Base-by-base conservation (phyloP, 441 rosid genomes). In the Brassica balearica region DNA sequence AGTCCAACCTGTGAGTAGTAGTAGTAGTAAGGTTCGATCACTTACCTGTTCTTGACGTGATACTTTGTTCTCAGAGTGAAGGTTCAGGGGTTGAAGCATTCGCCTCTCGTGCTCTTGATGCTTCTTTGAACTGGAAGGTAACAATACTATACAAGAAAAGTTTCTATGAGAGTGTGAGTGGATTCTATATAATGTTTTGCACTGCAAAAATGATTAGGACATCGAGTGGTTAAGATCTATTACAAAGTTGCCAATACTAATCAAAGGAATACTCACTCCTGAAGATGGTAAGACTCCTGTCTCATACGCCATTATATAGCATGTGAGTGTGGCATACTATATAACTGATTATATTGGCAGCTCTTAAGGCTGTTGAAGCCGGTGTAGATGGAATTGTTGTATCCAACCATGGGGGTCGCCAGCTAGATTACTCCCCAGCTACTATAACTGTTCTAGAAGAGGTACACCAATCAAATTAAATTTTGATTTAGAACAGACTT, bases 71-170 rank as follows among this genome's bases (percentile, higher is more conserved):
- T 73, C 83, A 92, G 97, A 87, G 73, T 68, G 65, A 76, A 3
- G 98, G 97, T 65, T 92, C 97, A 20, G 84, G 83, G 8, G 3
- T 88, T 4, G 90, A 88, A 87, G 91, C 85, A 59, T 85, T 15
- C 25, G 92, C 87, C 69, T 85, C 85, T 3, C 23, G 43, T 51
- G 72, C 84, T n/a, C 0, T 87, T 8, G 96, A 94, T 83, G 87
- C 95, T 69, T 88, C 97, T n/a, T 85, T 94, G 15, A 76, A 78
- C 19, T 92, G 98, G 97, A 88, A 86, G 96, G 98, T 94, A 78
- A 53, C 51, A 29, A 17, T 17, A 17, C 19, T 17, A 17, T 17
- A 17, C 19, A 17, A 17, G 19, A 17, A 17, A 17, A 17, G 19
- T 17, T 17, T 17, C 19, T 17, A 17, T 23, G 70, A 56, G 12